A percentile compares a stretch with the other conserved stretches of the same genome.
Conservation (phyloP, 148 eudicot species). For the Beta vulgaris region DNA sequence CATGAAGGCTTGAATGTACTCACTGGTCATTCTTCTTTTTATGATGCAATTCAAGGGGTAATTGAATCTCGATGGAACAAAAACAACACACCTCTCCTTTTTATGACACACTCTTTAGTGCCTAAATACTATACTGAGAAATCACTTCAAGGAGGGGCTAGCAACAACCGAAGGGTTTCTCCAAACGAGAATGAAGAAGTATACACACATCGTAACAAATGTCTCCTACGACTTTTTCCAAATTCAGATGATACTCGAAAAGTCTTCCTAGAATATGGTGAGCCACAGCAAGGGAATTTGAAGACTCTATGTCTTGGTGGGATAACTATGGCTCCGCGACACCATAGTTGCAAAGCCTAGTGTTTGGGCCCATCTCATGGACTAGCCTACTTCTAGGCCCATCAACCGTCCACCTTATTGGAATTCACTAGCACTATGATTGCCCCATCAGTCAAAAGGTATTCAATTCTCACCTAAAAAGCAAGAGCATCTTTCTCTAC, state of each 20-base stretch:
- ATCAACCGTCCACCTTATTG: too few relatives aligned
- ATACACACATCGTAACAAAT: conserved; percentile 13
- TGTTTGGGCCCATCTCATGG: too few relatives aligned
- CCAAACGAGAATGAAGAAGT: conserved; percentile 22
- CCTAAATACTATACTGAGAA: conserved; percentile 11
- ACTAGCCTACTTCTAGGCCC: too few relatives aligned
- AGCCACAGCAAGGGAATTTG: conserved; percentile 15
- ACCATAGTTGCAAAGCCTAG: background rate
- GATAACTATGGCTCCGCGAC: conserved; percentile 12
- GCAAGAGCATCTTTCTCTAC: too few relatives aligned
- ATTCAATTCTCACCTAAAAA: too few relatives aligned
- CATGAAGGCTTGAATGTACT: background rate
- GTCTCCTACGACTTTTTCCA: conserved; percentile 1
- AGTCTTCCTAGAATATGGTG: conserved; percentile 10
- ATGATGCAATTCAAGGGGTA: conserved; percentile 14
- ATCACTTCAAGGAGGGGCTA: conserved; percentile 16
- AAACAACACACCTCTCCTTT: conserved; percentile 24
- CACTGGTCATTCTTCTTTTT: background rate
- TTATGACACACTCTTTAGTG: conserved; percentile 22
- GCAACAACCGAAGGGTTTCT: background rate
- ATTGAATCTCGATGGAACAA: conserved; percentile 22
- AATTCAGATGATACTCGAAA: background rate
- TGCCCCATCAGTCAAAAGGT: too few relatives aligned
- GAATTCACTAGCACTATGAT: too few relatives aligned
- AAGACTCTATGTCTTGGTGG: conserved; percentile 9